Evolutionary conservation across 768 basidiomycete species (phyloP).

Genomic region (Strobilomyces confusus): DNA sequence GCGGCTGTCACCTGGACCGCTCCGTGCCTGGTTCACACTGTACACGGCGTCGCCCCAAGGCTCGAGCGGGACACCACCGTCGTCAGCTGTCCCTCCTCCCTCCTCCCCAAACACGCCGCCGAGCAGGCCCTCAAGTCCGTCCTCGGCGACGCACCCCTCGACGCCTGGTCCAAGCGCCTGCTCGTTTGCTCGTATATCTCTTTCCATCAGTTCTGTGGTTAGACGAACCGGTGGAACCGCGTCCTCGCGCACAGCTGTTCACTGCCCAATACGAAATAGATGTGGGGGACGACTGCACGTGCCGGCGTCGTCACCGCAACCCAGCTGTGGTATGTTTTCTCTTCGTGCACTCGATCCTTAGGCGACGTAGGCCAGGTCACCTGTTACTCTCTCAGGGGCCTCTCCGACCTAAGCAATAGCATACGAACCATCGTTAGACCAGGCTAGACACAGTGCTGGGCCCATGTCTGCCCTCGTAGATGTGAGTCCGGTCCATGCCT

Average conservation of each 20-base stretch:
- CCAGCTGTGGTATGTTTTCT: slow-evolving; percentile 76
- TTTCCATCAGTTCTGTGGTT: slow-evolving; percentile 52
- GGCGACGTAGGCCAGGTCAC: slow-evolving; percentile 72
- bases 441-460: slow-evolving; percentile 73
- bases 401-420: slow-evolving; percentile 65
- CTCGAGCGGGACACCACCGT: slow-evolving; percentile 50
- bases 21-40: slow-evolving; percentile 51
- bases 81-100: slow-evolving; percentile 63
- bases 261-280: slow-evolving; percentile 39
- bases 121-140: slow-evolving; percentile 40
- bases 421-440: slow-evolving; percentile 83
- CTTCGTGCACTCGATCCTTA: neutral
- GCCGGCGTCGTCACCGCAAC: slow-evolving; percentile 76
- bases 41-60: slow-evolving; percentile 48
- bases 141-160: slow-evolving; percentile 29
- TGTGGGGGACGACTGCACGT: slow-evolving; percentile 86
- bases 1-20: slow-evolving; percentile 6
- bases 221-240: no score
- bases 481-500: no score
- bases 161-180: slow-evolving; percentile 59
- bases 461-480: slow-evolving; percentile 69
- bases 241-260: no score
- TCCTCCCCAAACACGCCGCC: slow-evolving; percentile 57
- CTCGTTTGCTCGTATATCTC: slow-evolving; percentile 64
- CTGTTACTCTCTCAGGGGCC: slow-evolving; percentile 58